Evolutionary conservation across 306 rosid species (phyloP).

Genomic region (Sindora glabra): DNA sequence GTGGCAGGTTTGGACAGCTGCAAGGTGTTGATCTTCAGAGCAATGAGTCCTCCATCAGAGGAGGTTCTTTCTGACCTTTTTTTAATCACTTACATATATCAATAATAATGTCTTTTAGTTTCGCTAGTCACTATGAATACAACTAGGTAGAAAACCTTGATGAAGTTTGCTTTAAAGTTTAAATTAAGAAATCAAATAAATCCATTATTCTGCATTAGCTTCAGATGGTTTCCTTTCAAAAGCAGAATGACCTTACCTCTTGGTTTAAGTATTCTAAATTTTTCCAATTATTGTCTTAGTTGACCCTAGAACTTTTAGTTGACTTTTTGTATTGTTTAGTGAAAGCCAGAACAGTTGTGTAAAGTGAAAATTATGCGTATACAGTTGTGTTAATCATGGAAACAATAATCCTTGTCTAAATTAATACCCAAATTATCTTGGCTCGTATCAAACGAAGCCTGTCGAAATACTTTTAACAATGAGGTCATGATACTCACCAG

Average conservation of each 20-base stretch:
- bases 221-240: background rate
- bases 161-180: background rate
- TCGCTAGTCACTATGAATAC: background rate
- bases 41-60: constrained; percentile 72
- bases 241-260: background rate
- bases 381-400: constrained; percentile 23
- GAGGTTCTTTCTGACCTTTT: constrained; percentile 38
- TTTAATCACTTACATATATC: background rate
- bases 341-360: background rate
- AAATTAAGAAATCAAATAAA: background rate
- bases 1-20: constrained; percentile 79
- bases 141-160: background rate
- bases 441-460: constrained; percentile 76
- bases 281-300: background rate
- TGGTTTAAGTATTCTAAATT: background rate
- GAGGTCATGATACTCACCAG: constrained; percentile 74
- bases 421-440: constrained; percentile 30
- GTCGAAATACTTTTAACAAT: constrained; percentile 78
- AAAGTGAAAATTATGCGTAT: too few relatives aligned
- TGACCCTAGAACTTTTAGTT: too few relatives aligned
- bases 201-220: background rate
- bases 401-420: constrained; percentile 17
- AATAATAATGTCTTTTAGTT: background rate
- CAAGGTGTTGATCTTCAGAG: constrained; percentile 65
- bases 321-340: too few relatives aligned